These are phyloP conservation scores for Trypanosoma boissoni DNA, from an alignment of 208 protist genomes.

Conservation along the genomic window DNA sequence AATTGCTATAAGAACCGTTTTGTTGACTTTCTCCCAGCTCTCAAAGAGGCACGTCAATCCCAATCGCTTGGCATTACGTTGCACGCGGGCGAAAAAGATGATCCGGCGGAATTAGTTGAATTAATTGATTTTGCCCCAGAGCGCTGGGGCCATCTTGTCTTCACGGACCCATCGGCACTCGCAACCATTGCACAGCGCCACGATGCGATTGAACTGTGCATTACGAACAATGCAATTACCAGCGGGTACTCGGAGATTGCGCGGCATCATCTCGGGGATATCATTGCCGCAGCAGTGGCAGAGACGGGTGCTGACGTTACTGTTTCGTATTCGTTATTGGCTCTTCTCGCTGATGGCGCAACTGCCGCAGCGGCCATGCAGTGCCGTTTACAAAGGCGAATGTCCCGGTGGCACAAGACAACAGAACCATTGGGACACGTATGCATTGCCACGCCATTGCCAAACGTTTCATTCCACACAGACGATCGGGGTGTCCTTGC, in stretches of 20 bases:
- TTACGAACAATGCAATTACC: slow-evolving; percentile 82
- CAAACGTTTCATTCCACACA: slow-evolving; percentile 72
- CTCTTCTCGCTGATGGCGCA: background rate
- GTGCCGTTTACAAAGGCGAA: slow-evolving; percentile 9
- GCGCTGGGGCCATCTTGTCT: slow-evolving; percentile 82
- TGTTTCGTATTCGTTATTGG: background rate
- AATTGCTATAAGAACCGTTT: slow-evolving; percentile 83
- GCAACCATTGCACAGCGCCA: slow-evolving; percentile 31
- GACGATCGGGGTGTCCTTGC: slow-evolving; percentile 88
- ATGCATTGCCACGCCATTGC: slow-evolving; percentile 11
- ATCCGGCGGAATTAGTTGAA: slow-evolving; percentile 46
- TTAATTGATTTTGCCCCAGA: slow-evolving; percentile 71
- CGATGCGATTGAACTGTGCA: slow-evolving; percentile 79
- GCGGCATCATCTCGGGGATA: slow-evolving; percentile 54
- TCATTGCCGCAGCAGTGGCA: slow-evolving; percentile 14
- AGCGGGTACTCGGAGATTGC: slow-evolving; percentile 43
- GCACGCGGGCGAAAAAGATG: slow-evolving; percentile 81
- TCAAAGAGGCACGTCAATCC: slow-evolving; percentile 28
- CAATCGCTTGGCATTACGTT: slow-evolving; percentile 48
- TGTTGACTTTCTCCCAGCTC: slow-evolving; percentile 36
- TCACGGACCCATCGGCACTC: slow-evolving; percentile 41
- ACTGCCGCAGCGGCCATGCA: slow-evolving; percentile 10
- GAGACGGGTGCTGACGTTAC: slow-evolving; percentile 4
- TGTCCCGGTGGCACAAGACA: background rate
- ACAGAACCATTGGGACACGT: background rate